Conservation (phyloP, 225 moss, liverwort and hornwort genomes). For the Antitrichia curtipendula region DNA sequence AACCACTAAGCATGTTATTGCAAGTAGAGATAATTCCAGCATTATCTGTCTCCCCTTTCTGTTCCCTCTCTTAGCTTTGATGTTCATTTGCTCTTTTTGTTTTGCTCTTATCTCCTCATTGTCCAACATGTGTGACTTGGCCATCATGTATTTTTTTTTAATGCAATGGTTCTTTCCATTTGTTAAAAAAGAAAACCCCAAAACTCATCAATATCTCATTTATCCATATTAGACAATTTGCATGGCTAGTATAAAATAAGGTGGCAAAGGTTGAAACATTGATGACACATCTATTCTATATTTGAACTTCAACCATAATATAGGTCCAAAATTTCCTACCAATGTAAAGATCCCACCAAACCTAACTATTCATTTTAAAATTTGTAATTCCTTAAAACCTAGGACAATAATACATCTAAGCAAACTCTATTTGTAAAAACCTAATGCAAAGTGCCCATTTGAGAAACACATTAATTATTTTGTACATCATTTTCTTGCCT, state of each 20-base stretch:
- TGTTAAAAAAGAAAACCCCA: too few relatives aligned
- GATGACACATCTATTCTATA: not conserved
- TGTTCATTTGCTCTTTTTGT: too few relatives aligned
- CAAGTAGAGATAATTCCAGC: too few relatives aligned
- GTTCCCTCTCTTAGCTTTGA: too few relatives aligned
- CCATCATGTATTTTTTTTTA: too few relatives aligned
- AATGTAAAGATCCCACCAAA: not conserved
- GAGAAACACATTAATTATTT: not conserved
- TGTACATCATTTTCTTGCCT: fast-evolving
- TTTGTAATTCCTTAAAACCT: not conserved
- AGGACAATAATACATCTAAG: fast-evolving
- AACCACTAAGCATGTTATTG: too few relatives aligned
- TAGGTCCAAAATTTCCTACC: not conserved
- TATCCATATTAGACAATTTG: not conserved
- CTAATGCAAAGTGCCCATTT: fast-evolving
- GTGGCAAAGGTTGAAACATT: fast-evolving
- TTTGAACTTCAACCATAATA: not conserved
- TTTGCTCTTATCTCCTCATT: too few relatives aligned
- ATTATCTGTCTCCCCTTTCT: too few relatives aligned
- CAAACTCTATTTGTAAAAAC: not conserved
- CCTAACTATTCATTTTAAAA: not conserved
- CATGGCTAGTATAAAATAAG: fast-evolving
- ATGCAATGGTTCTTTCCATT: too few relatives aligned
- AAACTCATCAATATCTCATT: not conserved
- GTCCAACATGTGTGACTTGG: too few relatives aligned